Base-by-base conservation (phyloP, 1,284 basidiomycete genomes). In the Naganishia cerealis region DNA sequence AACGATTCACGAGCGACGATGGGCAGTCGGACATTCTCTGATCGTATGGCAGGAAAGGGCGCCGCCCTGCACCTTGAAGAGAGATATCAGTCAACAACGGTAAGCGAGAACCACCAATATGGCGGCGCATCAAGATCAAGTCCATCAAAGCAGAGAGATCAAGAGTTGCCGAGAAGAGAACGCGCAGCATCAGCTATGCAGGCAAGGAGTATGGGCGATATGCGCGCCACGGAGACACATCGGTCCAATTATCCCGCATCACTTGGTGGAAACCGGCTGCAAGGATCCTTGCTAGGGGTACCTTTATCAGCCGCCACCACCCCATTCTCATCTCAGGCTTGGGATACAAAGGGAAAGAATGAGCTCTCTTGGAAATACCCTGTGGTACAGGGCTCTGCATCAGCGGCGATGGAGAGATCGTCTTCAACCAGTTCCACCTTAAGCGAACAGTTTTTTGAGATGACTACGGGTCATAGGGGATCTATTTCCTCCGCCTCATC, bases 401-500 rank as follows among this genome's bases (percentile, higher is more conserved):
- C 46, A 1, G 24, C 50, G 38, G 61, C 38, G 5, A 63, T 63
- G 61, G 61, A 36, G 21, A 53, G 61, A 29, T 54, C 61, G 29
- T 18, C 50, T 8, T 63, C 61, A 10, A 40, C 38, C 3, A 53
- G 21, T 33, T 63, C 61, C 6, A 54, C 50, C 10, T 26, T 63
- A 16, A 63, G 61, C 50, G 61, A 63, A 40, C 61, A 63, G 18
- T 63, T 40, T 42, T 54, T 39, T 18, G 61, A 54, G 15, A 38
- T 63, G 61, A 53, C 50, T 6, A 36, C 50, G 36, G 40, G 53
- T 18, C 59, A 63, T 40, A 50, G 61, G 24, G 50, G 21, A 42
- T 63, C 84, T 5, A 86, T 85, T 15, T 84, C 82, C n/a, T 85
- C 84, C 18, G 82, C 82, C 70, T 89, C 85, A n/a, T 86, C 87